Conservation (phyloP, 257 asterid species). For the Solanum lycopersicoides region DNA sequence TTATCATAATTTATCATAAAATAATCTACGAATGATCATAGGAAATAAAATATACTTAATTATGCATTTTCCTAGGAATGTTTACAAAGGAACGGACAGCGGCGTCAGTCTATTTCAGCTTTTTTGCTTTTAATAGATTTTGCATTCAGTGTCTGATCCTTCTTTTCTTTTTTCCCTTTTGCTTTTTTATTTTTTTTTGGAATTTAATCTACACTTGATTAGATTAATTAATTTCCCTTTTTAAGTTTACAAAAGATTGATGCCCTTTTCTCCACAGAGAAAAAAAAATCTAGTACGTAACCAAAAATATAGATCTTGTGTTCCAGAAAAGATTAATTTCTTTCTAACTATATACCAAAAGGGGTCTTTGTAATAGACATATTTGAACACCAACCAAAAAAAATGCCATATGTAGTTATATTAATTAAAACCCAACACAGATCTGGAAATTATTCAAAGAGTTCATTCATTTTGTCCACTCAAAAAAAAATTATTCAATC, state of each 20-base stretch:
- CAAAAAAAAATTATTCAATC: background rate
- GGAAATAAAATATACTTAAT: background rate
- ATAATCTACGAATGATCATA: no score
- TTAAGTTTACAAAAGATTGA: background rate
- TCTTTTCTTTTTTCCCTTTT: background rate
- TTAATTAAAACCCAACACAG: background rate
- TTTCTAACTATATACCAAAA: background rate
- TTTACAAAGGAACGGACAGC: background rate
- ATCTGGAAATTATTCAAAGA: background rate
- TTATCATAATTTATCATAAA: no score
- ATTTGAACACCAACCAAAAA: no score
- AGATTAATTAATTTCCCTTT: background rate
- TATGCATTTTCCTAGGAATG: background rate
- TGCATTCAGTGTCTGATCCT: no score
- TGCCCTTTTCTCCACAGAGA: background rate
- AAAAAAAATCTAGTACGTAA: no score
- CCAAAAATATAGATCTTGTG: background rate
- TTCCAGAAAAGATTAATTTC: background rate
- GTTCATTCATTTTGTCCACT: background rate
- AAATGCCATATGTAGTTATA: no score
- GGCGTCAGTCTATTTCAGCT: background rate
- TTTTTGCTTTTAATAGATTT: background rate
- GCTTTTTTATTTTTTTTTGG: no score
- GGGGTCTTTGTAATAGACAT: background rate
- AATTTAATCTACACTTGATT: background rate